These are phyloP conservation scores for Trichoderma sp. DNA, from an alignment of 2,329 filamentous ascomycete genomes.

Conservation along the genomic window DNA sequence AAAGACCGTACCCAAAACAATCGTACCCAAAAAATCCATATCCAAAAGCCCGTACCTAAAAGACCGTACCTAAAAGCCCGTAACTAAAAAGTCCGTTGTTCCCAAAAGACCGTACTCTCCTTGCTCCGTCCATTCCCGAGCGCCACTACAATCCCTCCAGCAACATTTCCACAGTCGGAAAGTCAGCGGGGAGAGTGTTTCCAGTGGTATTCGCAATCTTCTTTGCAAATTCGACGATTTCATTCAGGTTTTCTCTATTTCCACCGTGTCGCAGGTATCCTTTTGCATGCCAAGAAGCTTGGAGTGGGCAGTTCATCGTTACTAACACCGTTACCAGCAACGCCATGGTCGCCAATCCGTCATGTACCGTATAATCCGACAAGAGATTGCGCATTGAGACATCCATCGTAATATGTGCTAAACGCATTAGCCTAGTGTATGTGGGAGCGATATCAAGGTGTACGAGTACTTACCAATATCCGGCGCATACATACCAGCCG, in stretches of 20 bases:
- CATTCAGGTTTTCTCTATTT: background rate
- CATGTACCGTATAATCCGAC: conserved; percentile 2
- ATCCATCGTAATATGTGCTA: conserved; percentile 5
- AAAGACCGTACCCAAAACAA: no score
- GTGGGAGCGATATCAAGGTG: background rate
- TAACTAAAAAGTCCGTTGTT: background rate
- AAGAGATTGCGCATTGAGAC: conserved; percentile 1
- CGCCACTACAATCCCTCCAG: background rate
- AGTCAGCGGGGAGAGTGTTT: background rate
- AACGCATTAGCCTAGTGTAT: background rate
- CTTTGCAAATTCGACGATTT: background rate
- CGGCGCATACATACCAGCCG: background rate
- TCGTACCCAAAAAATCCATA: no score
- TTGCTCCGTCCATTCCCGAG: background rate
- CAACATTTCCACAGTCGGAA: background rate
- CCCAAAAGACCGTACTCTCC: background rate
- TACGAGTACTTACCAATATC: background rate
- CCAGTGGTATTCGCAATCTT: background rate
- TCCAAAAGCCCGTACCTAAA: background rate
- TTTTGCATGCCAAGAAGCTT: conserved; percentile 1
- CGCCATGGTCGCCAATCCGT: conserved; percentile 3
- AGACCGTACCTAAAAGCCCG: background rate
- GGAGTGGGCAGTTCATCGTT: background rate
- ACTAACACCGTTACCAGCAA: background rate
- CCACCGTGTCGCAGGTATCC: conserved; percentile 5